Evolutionary conservation across 805 yeast species (phyloP), one percentile per base, ranked within the genome.

Genomic region (Hanseniaspora thailandica): DNA sequence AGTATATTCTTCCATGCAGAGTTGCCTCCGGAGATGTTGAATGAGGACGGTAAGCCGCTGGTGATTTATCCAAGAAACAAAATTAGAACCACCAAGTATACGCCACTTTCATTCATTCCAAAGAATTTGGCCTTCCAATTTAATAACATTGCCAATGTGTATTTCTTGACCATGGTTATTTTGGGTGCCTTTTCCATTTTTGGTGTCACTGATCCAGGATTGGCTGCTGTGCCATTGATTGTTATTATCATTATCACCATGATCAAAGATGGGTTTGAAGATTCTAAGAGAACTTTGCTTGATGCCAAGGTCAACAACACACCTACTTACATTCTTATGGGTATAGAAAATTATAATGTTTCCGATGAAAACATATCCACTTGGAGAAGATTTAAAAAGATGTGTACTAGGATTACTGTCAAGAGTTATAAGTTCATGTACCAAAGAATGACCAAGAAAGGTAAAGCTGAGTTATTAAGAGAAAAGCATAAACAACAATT

Each of bases 31-130:
- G 75, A 76, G 35, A 67, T 74, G 64, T 47, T 78, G 20, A 82
- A 81, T 56, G 80, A 78, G 62, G 75, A 80, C 1, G 82, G 83
- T 13, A 74, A 76, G 35, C 85, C 90, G 1, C 63, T 61, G 19
- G 71, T 73, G 0, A 64, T 67, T n/a, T 90, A 84, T 63, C 80
- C 94, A 10, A 76, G 96, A 57, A 90, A 90, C 71, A 89, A 93
- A 66, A 86, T 93, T 60, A 80, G 97, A 71, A 88, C 97, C 0
- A 87, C 98, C 2, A 90, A 87, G 70, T 90, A 90, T 67, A 90
- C 97, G 2, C 96, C 97, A 5, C 64, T 93, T 45, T 73, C 87
- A 8, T 90, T 90, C 63, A 58, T 93, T 30, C 97, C 97, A 2
- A 88, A 88, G 66, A 88, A 90, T 68, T 66, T 90, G 46, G 66